These are phyloP conservation scores for Fusarium sp. DNA, from an alignment of 2,329 filamentous ascomycete species.

Conservation along the genomic window DNA sequence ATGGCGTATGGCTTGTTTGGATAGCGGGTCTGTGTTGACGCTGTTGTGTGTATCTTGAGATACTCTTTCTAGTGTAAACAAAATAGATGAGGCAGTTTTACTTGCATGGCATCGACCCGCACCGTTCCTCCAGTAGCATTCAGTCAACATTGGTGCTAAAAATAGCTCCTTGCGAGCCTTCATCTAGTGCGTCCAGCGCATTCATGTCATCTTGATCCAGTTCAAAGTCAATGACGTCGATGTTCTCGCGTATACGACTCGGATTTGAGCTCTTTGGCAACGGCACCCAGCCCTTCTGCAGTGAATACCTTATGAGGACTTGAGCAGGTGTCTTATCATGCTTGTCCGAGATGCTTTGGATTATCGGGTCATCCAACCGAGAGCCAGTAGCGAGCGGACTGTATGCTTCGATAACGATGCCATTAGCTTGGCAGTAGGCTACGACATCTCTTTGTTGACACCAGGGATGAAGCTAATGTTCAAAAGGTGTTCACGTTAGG, in stretches of 20 bases:
- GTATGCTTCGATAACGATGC: conserved; percentile 66
- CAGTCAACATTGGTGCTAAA: conserved; percentile 47
- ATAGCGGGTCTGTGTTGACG: neutral
- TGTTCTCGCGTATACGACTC: conserved; percentile 69
- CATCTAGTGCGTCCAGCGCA: conserved; percentile 46
- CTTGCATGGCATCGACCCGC: neutral
- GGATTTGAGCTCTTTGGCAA: conserved; percentile 73
- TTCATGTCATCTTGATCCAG: conserved; percentile 67
- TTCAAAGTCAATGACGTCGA: conserved; percentile 69
- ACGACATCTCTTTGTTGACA: conserved; percentile 62
- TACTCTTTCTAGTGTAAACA: conserved; percentile 6
- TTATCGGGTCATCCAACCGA: conserved; percentile 62
- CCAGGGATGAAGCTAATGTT: conserved; percentile 75
- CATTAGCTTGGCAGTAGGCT: conserved; percentile 77
- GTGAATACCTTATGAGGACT: conserved; percentile 73
- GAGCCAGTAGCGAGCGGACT: conserved; percentile 52
- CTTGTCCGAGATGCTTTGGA: conserved; percentile 67
- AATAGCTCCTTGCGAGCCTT: conserved; percentile 45
- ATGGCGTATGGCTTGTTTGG: conserved; percentile 1
- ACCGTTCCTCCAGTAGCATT: neutral
- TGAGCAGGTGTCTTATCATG: conserved; percentile 71
- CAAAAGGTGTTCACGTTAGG: neutral
- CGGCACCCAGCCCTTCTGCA: conserved; percentile 77
- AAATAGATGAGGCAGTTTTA: conserved; percentile 9
- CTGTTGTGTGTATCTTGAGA: conserved; percentile 11